A percentile compares a stretch with the other conserved stretches of the same genome.
These are phyloP conservation scores for Penicillium hordei DNA, from an alignment of 2,329 filamentous ascomycete genomes.

Conservation along the genomic window DNA sequence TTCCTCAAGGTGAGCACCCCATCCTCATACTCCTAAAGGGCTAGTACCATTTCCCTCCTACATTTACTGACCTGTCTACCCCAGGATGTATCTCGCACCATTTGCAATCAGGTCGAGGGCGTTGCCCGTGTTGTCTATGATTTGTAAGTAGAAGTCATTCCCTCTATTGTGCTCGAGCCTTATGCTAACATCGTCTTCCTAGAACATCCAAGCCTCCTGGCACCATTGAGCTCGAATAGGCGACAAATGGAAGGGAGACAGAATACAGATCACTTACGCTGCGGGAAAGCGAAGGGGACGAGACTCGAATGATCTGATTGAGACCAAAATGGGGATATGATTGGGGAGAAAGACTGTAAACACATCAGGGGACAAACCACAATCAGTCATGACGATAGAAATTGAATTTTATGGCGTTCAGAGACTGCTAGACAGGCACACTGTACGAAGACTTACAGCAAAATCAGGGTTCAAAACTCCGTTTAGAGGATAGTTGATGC, in stretches of 20 bases:
- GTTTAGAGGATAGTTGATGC: too few species aligned
- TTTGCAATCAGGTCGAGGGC: neutral
- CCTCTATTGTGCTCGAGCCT: neutral
- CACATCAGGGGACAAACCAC: too few species aligned
- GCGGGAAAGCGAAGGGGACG: neutral
- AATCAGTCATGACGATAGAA: too few species aligned
- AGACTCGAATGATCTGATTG: neutral
- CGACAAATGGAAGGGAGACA: neutral
- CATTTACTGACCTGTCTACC: neutral
- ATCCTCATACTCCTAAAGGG: neutral
- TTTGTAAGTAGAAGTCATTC: neutral
- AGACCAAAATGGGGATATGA: neutral
- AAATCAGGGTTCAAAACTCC: too few species aligned
- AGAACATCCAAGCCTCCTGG: neutral
- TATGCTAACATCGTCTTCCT: neutral
- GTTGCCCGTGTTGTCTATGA: slow-evolving; percentile 1
- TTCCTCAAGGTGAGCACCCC: neutral
- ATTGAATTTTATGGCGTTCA: too few species aligned
- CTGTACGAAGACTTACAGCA: too few species aligned
- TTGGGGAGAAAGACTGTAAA: neutral
- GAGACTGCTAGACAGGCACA: too few species aligned
- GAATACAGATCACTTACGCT: neutral
- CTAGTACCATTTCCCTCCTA: neutral
- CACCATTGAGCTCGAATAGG: neutral
- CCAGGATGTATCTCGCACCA: neutral